phyloP scores from a whole-genome alignment of 129 eudicot species.

The Cynara cardunculus region DNA sequence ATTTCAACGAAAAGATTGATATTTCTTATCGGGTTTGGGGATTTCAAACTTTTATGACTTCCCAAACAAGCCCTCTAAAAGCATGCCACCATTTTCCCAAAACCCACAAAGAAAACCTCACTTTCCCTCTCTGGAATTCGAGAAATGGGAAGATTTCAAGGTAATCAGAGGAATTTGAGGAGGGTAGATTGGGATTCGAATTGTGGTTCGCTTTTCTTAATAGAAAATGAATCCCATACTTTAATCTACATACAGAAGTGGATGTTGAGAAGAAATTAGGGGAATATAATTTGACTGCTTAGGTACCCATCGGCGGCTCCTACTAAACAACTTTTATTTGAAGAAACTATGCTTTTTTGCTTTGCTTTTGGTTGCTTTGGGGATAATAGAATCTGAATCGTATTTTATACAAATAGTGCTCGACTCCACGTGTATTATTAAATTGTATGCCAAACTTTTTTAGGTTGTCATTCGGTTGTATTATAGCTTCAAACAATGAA shows the following conservation, averaged over 20 bases:
- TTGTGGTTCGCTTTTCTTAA: conserved; percentile 23
- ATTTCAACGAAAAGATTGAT: background rate
- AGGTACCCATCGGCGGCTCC: conserved; percentile 35
- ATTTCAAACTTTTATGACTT: conserved; percentile 15
- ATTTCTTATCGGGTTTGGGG: background rate
- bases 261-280: conserved; percentile 30
- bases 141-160: conserved; percentile 21
- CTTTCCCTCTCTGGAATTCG: background rate
- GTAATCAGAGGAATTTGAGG: conserved; percentile 33
- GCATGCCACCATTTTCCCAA: conserved; percentile 14
- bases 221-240: background rate
- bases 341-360: conserved; percentile 19
- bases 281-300: conserved; percentile 41
- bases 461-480: conserved; percentile 21
- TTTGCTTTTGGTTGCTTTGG: conserved; percentile 15
- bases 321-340: conserved; percentile 16
- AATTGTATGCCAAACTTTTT: conserved; percentile 17
- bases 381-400: conserved; percentile 14
- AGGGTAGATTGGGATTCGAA: conserved; percentile 42
- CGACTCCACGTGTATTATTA: conserved; percentile 17
- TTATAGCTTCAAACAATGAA: background rate
- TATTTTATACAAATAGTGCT: conserved; percentile 2
- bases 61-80: conserved; percentile 9
- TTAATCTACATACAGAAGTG: conserved; percentile 11
- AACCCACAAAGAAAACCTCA: conserved; percentile 19